Conservation (phyloP, 192 early-diverging fungal genomes). For the Dimargaris cristalligena region DNA sequence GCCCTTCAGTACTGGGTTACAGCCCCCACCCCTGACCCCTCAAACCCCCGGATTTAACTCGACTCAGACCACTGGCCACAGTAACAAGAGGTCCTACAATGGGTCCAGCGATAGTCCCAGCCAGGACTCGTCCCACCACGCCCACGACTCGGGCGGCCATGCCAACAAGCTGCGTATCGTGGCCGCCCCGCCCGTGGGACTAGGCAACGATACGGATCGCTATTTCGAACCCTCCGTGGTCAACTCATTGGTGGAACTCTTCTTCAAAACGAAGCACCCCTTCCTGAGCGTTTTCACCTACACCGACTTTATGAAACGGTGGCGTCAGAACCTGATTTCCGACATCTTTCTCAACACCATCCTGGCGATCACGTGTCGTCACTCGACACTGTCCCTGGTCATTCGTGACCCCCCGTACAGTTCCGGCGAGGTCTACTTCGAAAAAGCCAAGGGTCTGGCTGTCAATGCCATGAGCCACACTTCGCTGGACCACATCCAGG, state of each 20-base stretch:
- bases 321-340: not conserved
- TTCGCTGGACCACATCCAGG: slow-evolving; percentile 8
- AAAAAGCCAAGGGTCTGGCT: not conserved
- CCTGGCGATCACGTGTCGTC: not conserved
- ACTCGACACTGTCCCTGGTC: not conserved
- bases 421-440: slow-evolving; percentile 1
- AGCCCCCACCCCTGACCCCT: not conserved
- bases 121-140: not conserved
- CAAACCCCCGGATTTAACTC: too few relatives aligned
- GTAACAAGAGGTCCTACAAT: too few relatives aligned
- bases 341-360: slow-evolving; percentile 3
- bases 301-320: not conserved
- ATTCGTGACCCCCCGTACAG: slow-evolving; percentile 2
- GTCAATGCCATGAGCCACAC: slow-evolving; percentile 2
- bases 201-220: not conserved
- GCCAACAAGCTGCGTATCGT: slow-evolving; percentile 2
- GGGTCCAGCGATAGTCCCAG: too few relatives aligned
- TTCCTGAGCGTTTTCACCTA: slow-evolving; percentile 7
- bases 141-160: not conserved
- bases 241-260: not conserved
- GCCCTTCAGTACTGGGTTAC: too few relatives aligned
- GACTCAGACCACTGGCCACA: too few relatives aligned
- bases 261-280: slow-evolving; percentile 4
- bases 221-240: slow-evolving; percentile 1
- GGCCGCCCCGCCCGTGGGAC: not conserved